Evolutionary conservation across 1,284 basidiomycete species (phyloP).

Genomic region (Sporisorium exsertum): DNA sequence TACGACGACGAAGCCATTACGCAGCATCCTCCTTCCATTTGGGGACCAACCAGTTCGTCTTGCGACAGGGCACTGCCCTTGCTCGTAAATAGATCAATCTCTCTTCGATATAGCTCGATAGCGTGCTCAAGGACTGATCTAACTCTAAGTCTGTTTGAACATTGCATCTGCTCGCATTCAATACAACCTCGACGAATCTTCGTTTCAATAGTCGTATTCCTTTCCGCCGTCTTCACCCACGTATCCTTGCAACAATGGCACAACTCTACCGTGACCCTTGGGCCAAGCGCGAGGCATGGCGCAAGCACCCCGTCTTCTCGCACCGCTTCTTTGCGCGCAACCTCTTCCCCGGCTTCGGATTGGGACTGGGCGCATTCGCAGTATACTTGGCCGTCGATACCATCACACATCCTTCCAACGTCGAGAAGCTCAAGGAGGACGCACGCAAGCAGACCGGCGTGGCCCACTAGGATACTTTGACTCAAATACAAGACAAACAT

Average conservation of each 20-base stretch:
- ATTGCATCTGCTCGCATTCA: neutral
- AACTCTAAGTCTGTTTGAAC: neutral
- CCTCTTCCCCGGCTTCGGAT: slow-evolving; percentile 66
- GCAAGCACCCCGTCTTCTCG: slow-evolving; percentile 69
- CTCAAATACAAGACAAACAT: neutral
- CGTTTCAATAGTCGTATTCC: neutral
- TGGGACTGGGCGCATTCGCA: slow-evolving; percentile 62
- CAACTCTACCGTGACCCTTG: slow-evolving; percentile 66
- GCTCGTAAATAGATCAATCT: no score
- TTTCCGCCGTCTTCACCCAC: neutral
- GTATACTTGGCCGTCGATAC: slow-evolving; percentile 57
- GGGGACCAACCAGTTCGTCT: neutral
- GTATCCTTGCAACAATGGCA: slow-evolving; percentile 42
- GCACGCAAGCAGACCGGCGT: slow-evolving; percentile 55
- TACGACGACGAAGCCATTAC: neutral
- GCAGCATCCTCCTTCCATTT: neutral
- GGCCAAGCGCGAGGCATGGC: slow-evolving; percentile 68
- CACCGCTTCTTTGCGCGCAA: slow-evolving; percentile 62
- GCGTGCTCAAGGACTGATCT: neutral
- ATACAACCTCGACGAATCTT: neutral
- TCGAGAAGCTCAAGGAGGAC: slow-evolving; percentile 66
- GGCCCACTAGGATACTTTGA: slow-evolving; percentile 13
- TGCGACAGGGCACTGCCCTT: no score
- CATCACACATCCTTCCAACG: slow-evolving; percentile 61
- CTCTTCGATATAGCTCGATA: neutral